Base-by-base conservation (phyloP, 352 stramenopile species). In the Phytophthora crassamura region DNA sequence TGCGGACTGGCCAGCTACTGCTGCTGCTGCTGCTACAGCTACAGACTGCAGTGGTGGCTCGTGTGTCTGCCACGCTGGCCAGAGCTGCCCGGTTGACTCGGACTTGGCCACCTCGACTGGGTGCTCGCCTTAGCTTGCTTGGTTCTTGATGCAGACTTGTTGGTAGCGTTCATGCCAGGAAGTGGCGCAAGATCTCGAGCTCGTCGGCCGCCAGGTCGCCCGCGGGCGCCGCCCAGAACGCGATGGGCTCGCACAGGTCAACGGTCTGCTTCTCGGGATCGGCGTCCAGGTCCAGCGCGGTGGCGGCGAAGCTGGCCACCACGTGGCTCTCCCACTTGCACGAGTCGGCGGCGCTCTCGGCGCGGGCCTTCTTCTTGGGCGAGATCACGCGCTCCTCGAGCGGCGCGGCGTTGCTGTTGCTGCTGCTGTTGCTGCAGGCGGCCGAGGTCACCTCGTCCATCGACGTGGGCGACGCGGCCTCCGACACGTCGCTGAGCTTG, bases 321-420 rank as follows among this genome's bases (percentile, higher is more conserved):
- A 72, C 57, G 52, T 66, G 47, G 53, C 43, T 64, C 41, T 73
- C 68, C 71, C 67, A 80, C 54, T 80, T 82, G 64, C 16, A 69
- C 50, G 66, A 58, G 28, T 69, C 50, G 28, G 52, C 36, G n/a
- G 20, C 36, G 38, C 16, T 54, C 46, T 80, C 69, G 25, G 72
- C 59, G 33, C 68, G 70, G 4, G 46, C 34, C 52, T 84, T 84
- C 69, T 84, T 84, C 72, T 80, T 84, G 33, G 75, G 72, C 18
- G 75, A 84, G 46, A 84, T 84, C 33, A 71, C 65, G 46, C 42
- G 41, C 59, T 67, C 50, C 51, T 77, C 72, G 28, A 67, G 45
- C 12, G 50, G 7, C 12, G 22, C 25, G 50, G 32, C 30, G 46
- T 6, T 57, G 43, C 40, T 45, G 15, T 2, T 67, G 30, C 8